Percentiles rank a stretch among this genome's conserved stretches.
Evolutionary conservation across 345 rosid genomes (phyloP).

Genomic region (Euphorbia peplus): DNA sequence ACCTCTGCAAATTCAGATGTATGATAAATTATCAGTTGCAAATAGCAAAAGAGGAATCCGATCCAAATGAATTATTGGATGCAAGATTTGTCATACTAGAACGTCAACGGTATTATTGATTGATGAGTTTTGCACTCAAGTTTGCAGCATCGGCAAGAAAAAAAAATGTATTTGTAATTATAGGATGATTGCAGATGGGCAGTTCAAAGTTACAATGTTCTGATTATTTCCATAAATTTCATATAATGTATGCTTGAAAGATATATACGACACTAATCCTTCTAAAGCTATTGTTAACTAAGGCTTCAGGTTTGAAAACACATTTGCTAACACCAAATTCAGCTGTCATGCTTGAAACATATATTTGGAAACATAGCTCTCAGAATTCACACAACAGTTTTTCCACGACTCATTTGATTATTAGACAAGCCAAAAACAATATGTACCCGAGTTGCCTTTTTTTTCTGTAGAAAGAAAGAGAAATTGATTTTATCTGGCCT

Average conservation of each 20-base stretch:
- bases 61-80: not conserved
- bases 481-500: not conserved
- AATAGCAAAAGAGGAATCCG: not conserved
- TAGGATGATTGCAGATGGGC: not conserved
- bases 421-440: not conserved
- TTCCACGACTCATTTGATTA: not conserved
- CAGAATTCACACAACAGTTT: not conserved
- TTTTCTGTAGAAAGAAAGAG: not conserved
- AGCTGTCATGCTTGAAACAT: not conserved
- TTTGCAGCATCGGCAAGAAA: not conserved
- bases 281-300: not conserved
- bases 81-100: slow-evolving; percentile 4
- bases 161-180: not conserved
- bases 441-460: no score
- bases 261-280: not conserved
- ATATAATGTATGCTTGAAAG: not conserved
- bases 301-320: not conserved
- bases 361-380: not conserved
- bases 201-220: not conserved
- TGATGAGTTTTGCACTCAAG: slow-evolving; percentile 5
- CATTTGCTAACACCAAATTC: not conserved
- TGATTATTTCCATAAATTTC: not conserved
- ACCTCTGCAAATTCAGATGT: not conserved
- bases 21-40: not conserved
- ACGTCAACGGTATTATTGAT: not conserved